These are phyloP conservation scores for Lojkania enalia DNA, from an alignment of 2,329 filamentous ascomycete species.

Conservation along the genomic window DNA sequence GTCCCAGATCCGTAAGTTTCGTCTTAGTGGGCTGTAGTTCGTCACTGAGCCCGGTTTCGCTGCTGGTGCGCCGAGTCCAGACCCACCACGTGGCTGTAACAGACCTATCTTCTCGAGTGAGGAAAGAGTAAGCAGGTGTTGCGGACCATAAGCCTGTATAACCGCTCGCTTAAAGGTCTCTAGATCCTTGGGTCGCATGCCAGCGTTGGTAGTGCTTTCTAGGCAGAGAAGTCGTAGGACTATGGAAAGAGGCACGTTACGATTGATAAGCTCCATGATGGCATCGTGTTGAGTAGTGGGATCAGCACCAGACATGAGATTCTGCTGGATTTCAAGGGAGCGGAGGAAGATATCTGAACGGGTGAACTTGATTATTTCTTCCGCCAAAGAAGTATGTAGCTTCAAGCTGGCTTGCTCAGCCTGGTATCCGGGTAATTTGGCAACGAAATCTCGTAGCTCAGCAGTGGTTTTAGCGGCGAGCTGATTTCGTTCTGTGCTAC, in stretches of 20 bases:
- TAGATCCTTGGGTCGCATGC: conserved; percentile 83
- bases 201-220: conserved; percentile 87
- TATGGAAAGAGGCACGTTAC: conserved; percentile 77
- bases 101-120: conserved; percentile 88
- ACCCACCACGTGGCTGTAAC: conserved; percentile 63
- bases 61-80: conserved; percentile 48
- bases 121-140: conserved; percentile 87
- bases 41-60: conserved; percentile 56
- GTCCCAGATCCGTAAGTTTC: conserved; percentile 83
- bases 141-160: conserved; percentile 90
- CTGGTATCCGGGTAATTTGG: conserved; percentile 87
- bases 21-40: conserved; percentile 87
- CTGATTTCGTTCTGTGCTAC: conserved; percentile 85
- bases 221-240: conserved; percentile 85
- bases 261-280: conserved; percentile 92
- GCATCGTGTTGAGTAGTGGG: conserved; percentile 85
- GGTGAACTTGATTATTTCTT: conserved; percentile 94
- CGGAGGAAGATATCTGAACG: conserved; percentile 86
- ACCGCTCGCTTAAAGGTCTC: conserved; percentile 88
- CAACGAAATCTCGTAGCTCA: conserved; percentile 93
- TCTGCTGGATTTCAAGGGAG: conserved; percentile 91
- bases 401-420: conserved; percentile 92
- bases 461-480: conserved; percentile 79
- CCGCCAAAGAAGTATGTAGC: conserved; percentile 86
- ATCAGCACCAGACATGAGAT: conserved; percentile 86